Evolutionary conservation across 2,329 filamentous ascomycete genomes (phyloP), one percentile per base, ranked within the genome.

Genomic region (Phialophora chinensis): DNA sequence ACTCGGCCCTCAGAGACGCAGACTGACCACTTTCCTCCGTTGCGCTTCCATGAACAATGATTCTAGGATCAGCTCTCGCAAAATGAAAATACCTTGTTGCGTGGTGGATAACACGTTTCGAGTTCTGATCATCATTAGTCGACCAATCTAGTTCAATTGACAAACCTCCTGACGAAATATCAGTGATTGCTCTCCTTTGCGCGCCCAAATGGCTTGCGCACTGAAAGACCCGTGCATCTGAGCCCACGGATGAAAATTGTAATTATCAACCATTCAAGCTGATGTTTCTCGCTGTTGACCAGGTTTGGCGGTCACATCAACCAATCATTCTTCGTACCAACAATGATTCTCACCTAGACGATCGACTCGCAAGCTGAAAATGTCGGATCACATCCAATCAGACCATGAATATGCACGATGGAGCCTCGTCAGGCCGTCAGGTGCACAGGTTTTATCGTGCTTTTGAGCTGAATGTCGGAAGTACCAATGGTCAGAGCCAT

Each of bases 321-420:
- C 63, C 63, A 68, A 62, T 62, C 44, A 65, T 49, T 60, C n/a
- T 55, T 11, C 20, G 20, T 38, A 33, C 20, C 20, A 38, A 60
- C 42, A 25, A 29, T 55, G 25, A 44, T 50, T 38, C 54, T 38
- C 25, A n/a, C 25, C 38, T 35, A 7, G 7, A 52, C n/a, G n/a
- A 20, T 50, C 47, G 31, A 49, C 35, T 60, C 2, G n/a, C 20
- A 53, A 65, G 66, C 62, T 68, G 66, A 62, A 65, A 29, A 23
- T 44, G 61, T 44, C 23, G 60, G 53, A 52, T 60, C 44, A 65
- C 29, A 53, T 60, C 66, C 62, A 68, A 68, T 68, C 47, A 52
- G 12, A 27, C 31, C 35, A 20, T 25, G 25, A 55, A 17, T 49
- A 65, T 68, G 66, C 66, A 65, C n/a, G 66, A 65, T 62, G 52